Conservation (phyloP, 1,139 yeast genomes). For the Sugiyamaella pinicola region DNA sequence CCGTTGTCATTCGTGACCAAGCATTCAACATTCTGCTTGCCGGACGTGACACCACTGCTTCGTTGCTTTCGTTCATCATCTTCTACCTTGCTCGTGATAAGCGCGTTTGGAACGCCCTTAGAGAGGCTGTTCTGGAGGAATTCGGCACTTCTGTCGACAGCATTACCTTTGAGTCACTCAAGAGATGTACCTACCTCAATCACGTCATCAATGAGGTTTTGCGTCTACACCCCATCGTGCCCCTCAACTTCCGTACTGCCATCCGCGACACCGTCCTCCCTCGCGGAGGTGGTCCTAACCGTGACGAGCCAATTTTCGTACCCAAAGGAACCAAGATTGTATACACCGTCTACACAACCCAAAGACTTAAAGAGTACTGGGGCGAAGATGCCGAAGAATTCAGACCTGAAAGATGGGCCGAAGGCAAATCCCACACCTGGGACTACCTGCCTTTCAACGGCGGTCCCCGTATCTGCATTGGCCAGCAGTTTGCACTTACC, state of each 20-base stretch:
- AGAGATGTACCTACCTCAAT: constrained; percentile 53
- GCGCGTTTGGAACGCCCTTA: constrained; percentile 38
- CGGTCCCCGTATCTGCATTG: constrained; percentile 61
- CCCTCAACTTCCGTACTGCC: constrained; percentile 54
- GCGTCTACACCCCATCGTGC: constrained; percentile 60
- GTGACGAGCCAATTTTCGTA: constrained; percentile 48
- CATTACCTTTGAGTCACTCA: constrained; percentile 53
- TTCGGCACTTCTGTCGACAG: constrained; percentile 34
- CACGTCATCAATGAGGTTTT: constrained; percentile 54
- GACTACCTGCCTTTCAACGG: constrained; percentile 53
- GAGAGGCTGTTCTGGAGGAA: constrained; percentile 34
- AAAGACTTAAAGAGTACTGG: constrained; percentile 49
- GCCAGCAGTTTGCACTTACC: constrained; percentile 61
- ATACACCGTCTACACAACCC: constrained; percentile 51
- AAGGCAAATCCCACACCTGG: constrained; percentile 36
- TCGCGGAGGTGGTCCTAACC: constrained; percentile 47
- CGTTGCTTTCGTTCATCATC: constrained; percentile 49
- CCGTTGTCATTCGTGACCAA: constrained; percentile 52
- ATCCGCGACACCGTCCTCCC: constrained; percentile 41
- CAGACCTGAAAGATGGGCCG: constrained; percentile 56
- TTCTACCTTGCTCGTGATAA: constrained; percentile 53
- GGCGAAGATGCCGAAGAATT: constrained; percentile 54
- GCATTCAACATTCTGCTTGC: constrained; percentile 54
- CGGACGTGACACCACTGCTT: constrained; percentile 58
- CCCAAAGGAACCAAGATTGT: constrained; percentile 52